Conservation (phyloP, 257 asterid genomes). For the Fraxinus cuspidata region DNA sequence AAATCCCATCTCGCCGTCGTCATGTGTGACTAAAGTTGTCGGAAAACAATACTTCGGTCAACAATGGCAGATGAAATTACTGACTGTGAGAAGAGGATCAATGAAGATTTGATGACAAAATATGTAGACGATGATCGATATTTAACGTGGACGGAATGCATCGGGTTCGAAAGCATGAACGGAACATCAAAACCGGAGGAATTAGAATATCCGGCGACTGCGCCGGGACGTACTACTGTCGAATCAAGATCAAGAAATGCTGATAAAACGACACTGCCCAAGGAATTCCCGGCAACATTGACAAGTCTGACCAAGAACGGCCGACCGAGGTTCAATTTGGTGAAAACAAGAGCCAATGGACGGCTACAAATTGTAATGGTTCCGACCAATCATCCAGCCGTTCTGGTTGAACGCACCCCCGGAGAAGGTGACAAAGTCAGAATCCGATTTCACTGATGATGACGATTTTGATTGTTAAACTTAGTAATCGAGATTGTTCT, state of each 20-base stretch:
- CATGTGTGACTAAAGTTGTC: background rate
- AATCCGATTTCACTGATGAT: background rate
- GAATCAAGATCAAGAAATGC: background rate
- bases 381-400: background rate
- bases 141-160: constrained; percentile 18
- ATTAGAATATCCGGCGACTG: background rate
- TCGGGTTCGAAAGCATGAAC: constrained; percentile 26
- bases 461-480: background rate
- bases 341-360: constrained; percentile 15
- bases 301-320: constrained; percentile 19
- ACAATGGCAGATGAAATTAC: background rate
- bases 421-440: constrained; percentile 2
- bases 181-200: background rate
- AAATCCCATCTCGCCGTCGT: background rate
- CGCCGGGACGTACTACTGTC: background rate
- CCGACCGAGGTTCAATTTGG: constrained; percentile 4
- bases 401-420: background rate
- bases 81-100: background rate
- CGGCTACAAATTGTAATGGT: constrained; percentile 17
- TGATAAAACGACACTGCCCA: background rate
- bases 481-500: too few species aligned
- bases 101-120: background rate
- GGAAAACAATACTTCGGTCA: background rate
- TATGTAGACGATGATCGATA: background rate
- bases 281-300: constrained; percentile 24